These are phyloP conservation scores for Farysia itapuensis DNA, from an alignment of 1,284 basidiomycete species.

Conservation along the genomic window DNA sequence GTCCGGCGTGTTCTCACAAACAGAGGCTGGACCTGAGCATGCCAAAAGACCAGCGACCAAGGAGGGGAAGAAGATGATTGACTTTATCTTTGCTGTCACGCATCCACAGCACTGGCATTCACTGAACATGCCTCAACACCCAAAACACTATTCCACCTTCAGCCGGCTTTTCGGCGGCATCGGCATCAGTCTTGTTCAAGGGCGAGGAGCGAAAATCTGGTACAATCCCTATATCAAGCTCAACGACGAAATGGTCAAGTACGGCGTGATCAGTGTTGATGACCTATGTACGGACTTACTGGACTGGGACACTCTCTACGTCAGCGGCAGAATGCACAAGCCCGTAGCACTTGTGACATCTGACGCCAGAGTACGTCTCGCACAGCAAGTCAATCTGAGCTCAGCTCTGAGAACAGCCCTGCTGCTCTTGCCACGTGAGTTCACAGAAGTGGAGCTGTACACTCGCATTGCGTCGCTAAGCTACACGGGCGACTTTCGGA, in stretches of 20 bases:
- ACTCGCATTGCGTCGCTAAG: constrained; percentile 81
- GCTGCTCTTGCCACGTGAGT: constrained; percentile 66
- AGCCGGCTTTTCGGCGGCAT: constrained; percentile 77
- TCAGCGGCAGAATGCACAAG: constrained; percentile 96
- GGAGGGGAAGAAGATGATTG: constrained; percentile 69
- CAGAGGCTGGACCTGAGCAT: constrained; percentile 65
- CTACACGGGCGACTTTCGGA: constrained; percentile 83
- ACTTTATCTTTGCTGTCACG: constrained; percentile 92
- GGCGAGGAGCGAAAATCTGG: constrained; percentile 85
- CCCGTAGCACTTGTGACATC: constrained; percentile 64
- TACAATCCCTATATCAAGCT: constrained; percentile 56
- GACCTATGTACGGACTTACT: constrained; percentile 84
- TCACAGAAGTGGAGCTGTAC: constrained; percentile 80
- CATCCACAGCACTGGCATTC: constrained; percentile 90
- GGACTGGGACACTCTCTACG: constrained; percentile 90
- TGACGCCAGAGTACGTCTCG: constrained; percentile 83
- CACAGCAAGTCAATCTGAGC: constrained; percentile 88
- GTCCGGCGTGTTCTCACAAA: constrained; percentile 87
- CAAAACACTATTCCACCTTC: constrained; percentile 84
- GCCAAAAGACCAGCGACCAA: constrained; percentile 58
- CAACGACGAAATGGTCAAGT: constrained; percentile 79
- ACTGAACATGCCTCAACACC: constrained; percentile 87
- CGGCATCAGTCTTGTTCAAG: constrained; percentile 76
- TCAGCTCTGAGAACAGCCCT: constrained; percentile 83
- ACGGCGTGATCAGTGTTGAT: constrained; percentile 92